Base-by-base conservation (phyloP, 495 filamentous ascomycete genomes). In the Bacidia rubella region DNA sequence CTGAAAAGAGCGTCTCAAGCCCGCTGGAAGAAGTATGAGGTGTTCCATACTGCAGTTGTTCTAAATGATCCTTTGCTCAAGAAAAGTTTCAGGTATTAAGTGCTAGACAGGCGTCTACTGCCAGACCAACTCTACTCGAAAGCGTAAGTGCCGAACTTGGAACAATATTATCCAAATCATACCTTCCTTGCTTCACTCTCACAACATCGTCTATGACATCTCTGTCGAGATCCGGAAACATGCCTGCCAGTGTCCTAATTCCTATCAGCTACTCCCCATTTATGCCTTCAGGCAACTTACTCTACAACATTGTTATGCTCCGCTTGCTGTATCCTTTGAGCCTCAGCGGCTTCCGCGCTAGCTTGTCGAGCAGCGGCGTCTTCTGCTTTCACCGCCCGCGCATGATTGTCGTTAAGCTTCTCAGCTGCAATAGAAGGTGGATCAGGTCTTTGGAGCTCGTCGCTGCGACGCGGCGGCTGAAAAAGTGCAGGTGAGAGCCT, bases 141-240 rank as follows among this genome's bases (percentile, higher is more conserved):
- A 40, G 41, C 9, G 29, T 57, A 15, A 57, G 55, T 32, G 12
- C 1, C 10, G 17, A 47, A 23, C 21, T 25, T 1, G 15, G 20
- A 25, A 11, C 11, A 10, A 27, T 4, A 54, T 2, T 22, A 25
- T 27, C 15, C 5, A 48, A 23, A 27, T 74, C 86, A 71, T 64
- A 90, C 87, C 87, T 79, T 59, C 90, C 90, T 65, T 95, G 81
- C 66, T 96, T 93, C 69, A 86, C 77, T 65, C 87, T 78, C 20
- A 95, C 88, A 51, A 96, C 90, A 70, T 96, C 90, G 57, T 87
- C 87, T 62, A 96, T 95, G 27, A 96, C 75, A 23, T 96, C 90
- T 61, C 78, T 76, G 63, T 96, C 90, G 23, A 96, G 70, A 63
- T 87, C 83, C 7, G 90, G 90, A 61, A 96, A 96, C 89, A 96